Percentiles rank a stretch among this genome's conserved stretches.
phyloP scores from a whole-genome alignment of 305 asterid species.

The Solanum hybrid region DNA sequence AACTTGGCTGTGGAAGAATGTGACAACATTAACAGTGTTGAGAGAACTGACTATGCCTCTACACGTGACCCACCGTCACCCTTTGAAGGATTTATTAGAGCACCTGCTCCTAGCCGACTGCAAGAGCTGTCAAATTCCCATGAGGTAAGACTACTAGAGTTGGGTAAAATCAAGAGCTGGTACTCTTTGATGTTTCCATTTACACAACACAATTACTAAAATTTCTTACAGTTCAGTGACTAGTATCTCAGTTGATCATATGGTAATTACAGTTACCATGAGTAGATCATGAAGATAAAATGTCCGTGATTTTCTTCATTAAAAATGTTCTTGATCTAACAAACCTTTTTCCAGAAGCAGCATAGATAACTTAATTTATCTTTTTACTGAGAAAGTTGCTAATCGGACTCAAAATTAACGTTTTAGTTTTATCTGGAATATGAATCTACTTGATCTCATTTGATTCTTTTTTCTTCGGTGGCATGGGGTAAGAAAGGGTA shows the following conservation, averaged over 20 bases:
- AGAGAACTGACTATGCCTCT: conserved; percentile 28
- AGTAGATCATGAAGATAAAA: not conserved
- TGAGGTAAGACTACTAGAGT: conserved; percentile 33
- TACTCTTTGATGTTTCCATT: not conserved
- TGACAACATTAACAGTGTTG: conserved; percentile 19
- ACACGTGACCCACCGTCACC: conserved; percentile 34
- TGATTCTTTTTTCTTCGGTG: not conserved
- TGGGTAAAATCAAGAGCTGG: not conserved
- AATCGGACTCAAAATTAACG: not conserved
- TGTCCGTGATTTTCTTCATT: not conserved
- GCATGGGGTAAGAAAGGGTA: not conserved
- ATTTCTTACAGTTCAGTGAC: not conserved
- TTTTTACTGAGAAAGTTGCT: not conserved
- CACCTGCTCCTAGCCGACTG: conserved; percentile 17
- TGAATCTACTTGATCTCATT: not conserved
- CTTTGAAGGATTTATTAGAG: conserved; percentile 28
- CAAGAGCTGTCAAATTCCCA: conserved; percentile 27
- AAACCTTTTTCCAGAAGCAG: not conserved
- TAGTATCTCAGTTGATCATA: not conserved
- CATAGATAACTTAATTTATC: not conserved
- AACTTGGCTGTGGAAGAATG: conserved; percentile 19
- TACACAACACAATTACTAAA: not conserved
- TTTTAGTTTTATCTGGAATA: not conserved
- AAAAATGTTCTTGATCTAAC: not conserved
- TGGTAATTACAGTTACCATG: not conserved